Conservation (phyloP, 306 rosid genomes). For the Lagenaria siceraria region DNA sequence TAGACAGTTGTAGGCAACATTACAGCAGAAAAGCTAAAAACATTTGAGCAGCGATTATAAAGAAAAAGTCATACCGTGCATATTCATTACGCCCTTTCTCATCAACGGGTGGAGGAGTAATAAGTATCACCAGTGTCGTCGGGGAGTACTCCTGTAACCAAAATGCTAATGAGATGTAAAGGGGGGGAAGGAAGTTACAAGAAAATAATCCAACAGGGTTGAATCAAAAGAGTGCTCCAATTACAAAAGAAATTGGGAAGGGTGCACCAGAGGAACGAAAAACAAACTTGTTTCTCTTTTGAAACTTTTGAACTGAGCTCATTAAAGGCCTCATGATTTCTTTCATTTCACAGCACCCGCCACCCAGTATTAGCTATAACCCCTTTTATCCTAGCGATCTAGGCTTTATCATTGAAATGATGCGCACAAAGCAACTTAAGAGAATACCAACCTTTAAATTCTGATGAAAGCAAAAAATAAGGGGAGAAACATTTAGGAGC, state of each 20-base stretch:
- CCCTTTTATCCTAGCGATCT: neutral
- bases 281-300: neutral
- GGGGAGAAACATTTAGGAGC: neutral
- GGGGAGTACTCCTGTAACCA: conserved; percentile 60
- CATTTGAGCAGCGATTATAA: neutral
- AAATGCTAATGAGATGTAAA: conserved; percentile 9
- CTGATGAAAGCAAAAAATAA: neutral
- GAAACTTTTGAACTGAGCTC: neutral
- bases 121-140: conserved; percentile 50
- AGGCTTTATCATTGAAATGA: neutral
- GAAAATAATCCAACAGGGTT: neutral
- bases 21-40: neutral
- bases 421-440: neutral
- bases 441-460: neutral
- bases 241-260: neutral
- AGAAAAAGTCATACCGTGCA: conserved; percentile 37
- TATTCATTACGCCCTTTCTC: conserved; percentile 63
- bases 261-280: neutral
- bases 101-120: conserved; percentile 76
- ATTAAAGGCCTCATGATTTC: neutral
- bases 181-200: neutral
- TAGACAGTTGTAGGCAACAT: neutral
- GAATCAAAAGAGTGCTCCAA: neutral
- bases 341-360: neutral
- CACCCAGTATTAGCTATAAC: neutral